Conservation (phyloP, 768 basidiomycete genomes). For the Rhodotorula sphaerocarpa region DNA sequence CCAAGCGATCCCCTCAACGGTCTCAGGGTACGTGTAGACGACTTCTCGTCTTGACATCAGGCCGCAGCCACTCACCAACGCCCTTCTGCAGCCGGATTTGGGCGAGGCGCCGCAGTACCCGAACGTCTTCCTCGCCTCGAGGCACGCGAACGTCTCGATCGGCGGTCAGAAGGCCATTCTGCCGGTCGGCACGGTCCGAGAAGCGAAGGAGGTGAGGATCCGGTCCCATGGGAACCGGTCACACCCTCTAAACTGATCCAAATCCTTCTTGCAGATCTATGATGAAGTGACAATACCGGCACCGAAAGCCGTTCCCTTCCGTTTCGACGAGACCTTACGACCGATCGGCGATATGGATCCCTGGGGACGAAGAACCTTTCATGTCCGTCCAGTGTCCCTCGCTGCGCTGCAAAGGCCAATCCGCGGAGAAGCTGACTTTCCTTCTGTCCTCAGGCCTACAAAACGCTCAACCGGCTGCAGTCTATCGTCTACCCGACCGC, state of each 20-base stretch:
- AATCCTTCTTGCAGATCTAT: conserved; percentile 57
- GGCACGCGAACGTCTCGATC: conserved; percentile 55
- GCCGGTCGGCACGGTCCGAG: conserved; percentile 69
- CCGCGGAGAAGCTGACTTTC: too few species aligned
- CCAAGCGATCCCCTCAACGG: conserved; percentile 28
- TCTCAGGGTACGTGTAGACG: conserved; percentile 3
- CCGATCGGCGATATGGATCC: conserved; percentile 64
- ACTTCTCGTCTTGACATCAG: too few species aligned
- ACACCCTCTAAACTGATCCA: too few species aligned
- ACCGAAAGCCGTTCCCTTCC: conserved; percentile 65
- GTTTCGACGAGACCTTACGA: conserved; percentile 61
- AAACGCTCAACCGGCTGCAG: conserved; percentile 81
- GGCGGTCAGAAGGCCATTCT: conserved; percentile 69
- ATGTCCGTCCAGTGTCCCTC: conserved; percentile 49
- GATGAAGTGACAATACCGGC: conserved; percentile 89
- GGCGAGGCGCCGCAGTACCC: conserved; percentile 53
- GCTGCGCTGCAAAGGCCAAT: background rate
- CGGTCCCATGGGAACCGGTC: too few species aligned
- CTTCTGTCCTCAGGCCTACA: conserved; percentile 73
- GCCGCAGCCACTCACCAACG: too few species aligned
- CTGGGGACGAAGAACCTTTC: conserved; percentile 71
- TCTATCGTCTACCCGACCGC: conserved; percentile 89
- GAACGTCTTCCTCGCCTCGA: conserved; percentile 73
- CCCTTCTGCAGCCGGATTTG: conserved; percentile 35
- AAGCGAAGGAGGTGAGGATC: conserved; percentile 56